Conservation (phyloP, 208 protist species). For the Wallacemonas sp. region DNA sequence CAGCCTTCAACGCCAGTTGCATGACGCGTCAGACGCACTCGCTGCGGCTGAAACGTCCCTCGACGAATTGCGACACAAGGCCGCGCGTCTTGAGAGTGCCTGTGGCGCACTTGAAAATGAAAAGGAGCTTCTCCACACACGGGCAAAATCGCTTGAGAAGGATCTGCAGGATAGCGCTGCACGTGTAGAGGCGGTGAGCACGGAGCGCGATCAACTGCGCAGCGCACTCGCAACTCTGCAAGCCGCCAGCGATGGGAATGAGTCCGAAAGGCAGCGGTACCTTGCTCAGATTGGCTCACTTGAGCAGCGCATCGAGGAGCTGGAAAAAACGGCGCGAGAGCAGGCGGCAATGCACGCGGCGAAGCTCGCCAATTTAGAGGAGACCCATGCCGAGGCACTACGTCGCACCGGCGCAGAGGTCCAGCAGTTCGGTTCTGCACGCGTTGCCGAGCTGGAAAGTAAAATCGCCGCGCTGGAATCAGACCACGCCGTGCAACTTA, state of each 20-base stretch:
- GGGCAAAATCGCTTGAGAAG: neutral
- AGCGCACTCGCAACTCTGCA: slow-evolving; percentile 3
- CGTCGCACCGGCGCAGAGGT: slow-evolving; percentile 17
- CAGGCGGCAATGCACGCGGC: slow-evolving; percentile 17
- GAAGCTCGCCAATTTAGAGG: slow-evolving; percentile 25
- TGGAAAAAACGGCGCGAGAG: slow-evolving; percentile 4
- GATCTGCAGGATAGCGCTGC: neutral
- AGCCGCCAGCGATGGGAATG: slow-evolving; percentile 7
- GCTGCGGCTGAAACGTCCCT: neutral
- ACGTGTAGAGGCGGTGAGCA: neutral
- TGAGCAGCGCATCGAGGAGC: neutral
- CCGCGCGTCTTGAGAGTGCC: neutral
- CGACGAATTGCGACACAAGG: neutral
- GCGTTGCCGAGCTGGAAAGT: slow-evolving; percentile 17
- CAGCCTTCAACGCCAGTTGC: neutral
- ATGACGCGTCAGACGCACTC: neutral
- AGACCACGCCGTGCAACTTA: slow-evolving; percentile 20
- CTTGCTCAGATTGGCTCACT: neutral
- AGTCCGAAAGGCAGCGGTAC: slow-evolving; percentile 16
- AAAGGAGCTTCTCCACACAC: neutral
- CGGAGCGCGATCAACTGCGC: neutral
- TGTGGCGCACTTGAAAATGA: neutral
- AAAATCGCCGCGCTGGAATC: slow-evolving; percentile 29
- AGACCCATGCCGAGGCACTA: slow-evolving; percentile 19
- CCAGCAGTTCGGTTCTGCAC: slow-evolving; percentile 15